Evolutionary conservation across 2,329 filamentous ascomycete species (phyloP).

Genomic region (Fusarium subglutinans): DNA sequence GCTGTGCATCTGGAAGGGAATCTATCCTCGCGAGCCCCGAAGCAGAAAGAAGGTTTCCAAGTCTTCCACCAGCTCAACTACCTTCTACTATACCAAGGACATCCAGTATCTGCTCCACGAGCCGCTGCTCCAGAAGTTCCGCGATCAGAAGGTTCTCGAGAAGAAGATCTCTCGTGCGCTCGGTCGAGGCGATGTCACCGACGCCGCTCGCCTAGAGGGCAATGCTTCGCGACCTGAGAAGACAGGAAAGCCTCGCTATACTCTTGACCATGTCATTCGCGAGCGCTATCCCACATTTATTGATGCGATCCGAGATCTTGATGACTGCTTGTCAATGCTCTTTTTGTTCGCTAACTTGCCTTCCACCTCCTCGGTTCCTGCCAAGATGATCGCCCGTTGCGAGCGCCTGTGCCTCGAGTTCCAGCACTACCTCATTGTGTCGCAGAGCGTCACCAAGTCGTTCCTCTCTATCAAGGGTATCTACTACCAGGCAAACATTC

Average conservation of each 20-base stretch:
- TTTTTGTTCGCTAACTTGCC: constrained; percentile 98
- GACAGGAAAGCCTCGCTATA: constrained; percentile 88
- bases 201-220: constrained; percentile 85
- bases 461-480: constrained; percentile 99
- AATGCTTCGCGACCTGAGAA: constrained; percentile 91
- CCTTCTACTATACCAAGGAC: constrained; percentile 92
- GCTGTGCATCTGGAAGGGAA: constrained; percentile 99
- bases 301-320: constrained; percentile 91
- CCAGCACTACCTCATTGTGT: constrained; percentile 95
- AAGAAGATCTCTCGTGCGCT: constrained; percentile 97
- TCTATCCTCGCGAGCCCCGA: constrained; percentile 96
- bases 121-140: constrained; percentile 91
- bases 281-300: constrained; percentile 98
- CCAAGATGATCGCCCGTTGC: constrained; percentile 95
- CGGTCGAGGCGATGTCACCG: constrained; percentile 87
- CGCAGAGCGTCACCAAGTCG: constrained; percentile 90
- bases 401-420: constrained; percentile 95
- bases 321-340: constrained; percentile 96
- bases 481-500: constrained; percentile 97
- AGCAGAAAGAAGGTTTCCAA: constrained; percentile 98
- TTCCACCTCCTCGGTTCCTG: constrained; percentile 86
- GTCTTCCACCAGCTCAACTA: constrained; percentile 87
- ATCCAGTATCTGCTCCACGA: constrained; percentile 99
- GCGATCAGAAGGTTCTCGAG: constrained; percentile 94
- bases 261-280: constrained; percentile 95